Evolutionary conservation across 768 basidiomycete species (phyloP), one percentile per base, ranked within the genome.

Genomic region (Lyophyllum atratum): DNA sequence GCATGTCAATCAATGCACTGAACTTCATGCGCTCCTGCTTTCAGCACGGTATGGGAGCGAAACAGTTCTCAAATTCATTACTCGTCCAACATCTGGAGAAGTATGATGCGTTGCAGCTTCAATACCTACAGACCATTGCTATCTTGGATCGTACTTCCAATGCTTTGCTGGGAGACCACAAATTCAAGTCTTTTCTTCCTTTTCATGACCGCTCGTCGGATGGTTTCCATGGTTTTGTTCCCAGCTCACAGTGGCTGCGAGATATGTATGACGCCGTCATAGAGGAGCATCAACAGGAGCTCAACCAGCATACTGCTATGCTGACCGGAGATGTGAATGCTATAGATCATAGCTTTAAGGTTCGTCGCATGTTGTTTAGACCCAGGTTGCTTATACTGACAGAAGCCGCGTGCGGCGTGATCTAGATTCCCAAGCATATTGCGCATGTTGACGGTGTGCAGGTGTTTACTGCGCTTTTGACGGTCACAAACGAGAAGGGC

Each of bases 341-440:
- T 10, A 59, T 67, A 42, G 67, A 70, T 37, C 70, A 72, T 33
- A 68, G 68, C 49, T 61, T 58, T 54, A 72, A 72, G 64, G 68
- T 67, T 34, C 22, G 46, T 50, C 6, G 4, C 14, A 14, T 9
- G 15, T 39, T 39, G 14, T 14, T 39, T 15, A 8, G 8, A 29
- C 15, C 28, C 24, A 7, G 17, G 21, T 19, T 40, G 28, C 50
- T 43, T 4, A 42, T 28, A 1, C 7, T 19, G 19, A 15, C 37
- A 6, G 3, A 31, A 29, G 14, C 21, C 26, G 21, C 33, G 2
- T 11, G 2, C 5, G 8, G 25, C n/a, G 22, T n/a, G n/a, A n/a
- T 54, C 11, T 46, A 72, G 70, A 51, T 73, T 6, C 51, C 62
- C 4, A 71, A 71, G 43, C 64, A 69, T 26, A 40, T 72, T 21